A percentile compares a stretch with the other conserved stretches of the same genome.
These are phyloP conservation scores for Yamagishiella unicocca DNA, from an alignment of 139 green algal species.

Conservation along the genomic window DNA sequence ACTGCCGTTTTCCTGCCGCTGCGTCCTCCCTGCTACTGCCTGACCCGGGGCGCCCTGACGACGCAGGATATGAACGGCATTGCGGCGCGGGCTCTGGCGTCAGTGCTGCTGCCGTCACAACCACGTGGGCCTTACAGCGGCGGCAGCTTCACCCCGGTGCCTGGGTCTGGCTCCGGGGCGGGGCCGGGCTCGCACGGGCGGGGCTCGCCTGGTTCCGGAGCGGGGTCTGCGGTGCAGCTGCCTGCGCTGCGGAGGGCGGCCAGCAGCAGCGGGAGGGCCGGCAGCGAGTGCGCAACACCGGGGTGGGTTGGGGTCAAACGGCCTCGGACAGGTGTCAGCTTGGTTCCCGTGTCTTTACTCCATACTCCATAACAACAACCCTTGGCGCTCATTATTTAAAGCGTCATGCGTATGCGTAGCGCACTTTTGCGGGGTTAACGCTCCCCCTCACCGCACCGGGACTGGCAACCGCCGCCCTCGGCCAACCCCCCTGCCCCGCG, in stretches of 20 bases:
- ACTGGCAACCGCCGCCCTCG: background rate
- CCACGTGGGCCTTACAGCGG: background rate
- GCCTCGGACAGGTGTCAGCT: background rate
- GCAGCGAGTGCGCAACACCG: background rate
- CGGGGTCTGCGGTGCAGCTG: background rate
- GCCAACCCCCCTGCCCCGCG: no score
- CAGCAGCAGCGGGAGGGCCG: background rate
- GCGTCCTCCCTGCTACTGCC: no score
- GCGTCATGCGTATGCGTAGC: no score
- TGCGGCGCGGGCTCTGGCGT: conserved; percentile 68
- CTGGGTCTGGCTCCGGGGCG: background rate
- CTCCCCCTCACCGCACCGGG: background rate
- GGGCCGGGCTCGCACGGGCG: background rate
- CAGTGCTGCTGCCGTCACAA: conserved; percentile 69
- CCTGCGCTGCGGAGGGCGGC: conserved; percentile 9
- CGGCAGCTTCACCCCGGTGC: background rate
- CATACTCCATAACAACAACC: background rate
- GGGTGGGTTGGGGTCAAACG: background rate
- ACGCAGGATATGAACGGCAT: conserved; percentile 87
- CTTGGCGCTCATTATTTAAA: no score
- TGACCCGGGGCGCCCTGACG: no score
- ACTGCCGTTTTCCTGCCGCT: no score
- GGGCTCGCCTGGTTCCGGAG: no score
- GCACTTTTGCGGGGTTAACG: no score
- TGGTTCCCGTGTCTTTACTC: background rate